These are phyloP conservation scores for Schizopora paradoxa DNA, from an alignment of 1,284 basidiomycete species.

Conservation along the genomic window DNA sequence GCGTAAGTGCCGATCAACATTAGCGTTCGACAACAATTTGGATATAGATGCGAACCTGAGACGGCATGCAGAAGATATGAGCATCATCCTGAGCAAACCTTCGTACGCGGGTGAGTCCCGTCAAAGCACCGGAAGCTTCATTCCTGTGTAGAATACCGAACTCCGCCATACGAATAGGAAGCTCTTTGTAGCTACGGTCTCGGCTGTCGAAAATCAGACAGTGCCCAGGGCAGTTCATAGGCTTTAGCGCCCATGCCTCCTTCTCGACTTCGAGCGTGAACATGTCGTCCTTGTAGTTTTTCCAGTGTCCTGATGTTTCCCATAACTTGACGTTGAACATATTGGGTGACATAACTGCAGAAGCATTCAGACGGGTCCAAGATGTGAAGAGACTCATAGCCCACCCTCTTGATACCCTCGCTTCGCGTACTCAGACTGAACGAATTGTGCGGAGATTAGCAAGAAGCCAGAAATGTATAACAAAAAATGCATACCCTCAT, in stretches of 20 bases:
- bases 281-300: constrained; percentile 98
- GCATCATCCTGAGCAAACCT: constrained; percentile 98
- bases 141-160: constrained; percentile 98
- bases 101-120: constrained; percentile 89
- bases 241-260: constrained; percentile 91
- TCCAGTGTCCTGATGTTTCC: constrained; percentile 98
- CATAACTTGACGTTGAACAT: constrained; percentile 97
- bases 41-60: constrained; percentile 49
- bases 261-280: constrained; percentile 93
- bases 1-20: neutral
- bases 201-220: constrained; percentile 94
- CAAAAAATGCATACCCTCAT: constrained; percentile 64
- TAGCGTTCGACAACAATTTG: neutral
- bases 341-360: constrained; percentile 90
- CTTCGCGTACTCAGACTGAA: constrained; percentile 74
- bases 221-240: constrained; percentile 99
- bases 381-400: constrained; percentile 6
- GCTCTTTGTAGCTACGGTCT: constrained; percentile 92
- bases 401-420: constrained; percentile 80
- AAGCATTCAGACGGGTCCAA: constrained; percentile 7
- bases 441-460: constrained; percentile 10
- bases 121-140: constrained; percentile 92
- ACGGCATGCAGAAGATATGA: constrained; percentile 95
- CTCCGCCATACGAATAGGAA: constrained; percentile 96
- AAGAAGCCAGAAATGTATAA: constrained; percentile 5